Evolutionary conservation across 495 filamentous ascomycete genomes (phyloP).

Genomic region (Aspergillus saccharolyticus): DNA sequence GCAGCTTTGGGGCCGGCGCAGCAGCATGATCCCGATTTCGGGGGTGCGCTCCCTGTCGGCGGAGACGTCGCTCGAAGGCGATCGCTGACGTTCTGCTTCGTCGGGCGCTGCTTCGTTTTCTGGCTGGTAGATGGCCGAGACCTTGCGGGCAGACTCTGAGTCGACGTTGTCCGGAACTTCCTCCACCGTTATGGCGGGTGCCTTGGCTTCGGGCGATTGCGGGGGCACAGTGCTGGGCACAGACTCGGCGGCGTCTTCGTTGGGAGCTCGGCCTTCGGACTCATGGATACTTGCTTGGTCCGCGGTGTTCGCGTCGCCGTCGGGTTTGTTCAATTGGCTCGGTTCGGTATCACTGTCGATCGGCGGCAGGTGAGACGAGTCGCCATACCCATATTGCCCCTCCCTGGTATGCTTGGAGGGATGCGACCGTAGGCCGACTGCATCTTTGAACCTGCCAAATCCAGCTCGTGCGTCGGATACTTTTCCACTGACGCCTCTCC

Average conservation of each 20-base stretch:
- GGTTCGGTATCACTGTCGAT: slow-evolving; percentile 35
- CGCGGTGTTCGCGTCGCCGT: slow-evolving; percentile 12
- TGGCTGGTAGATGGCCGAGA: slow-evolving; percentile 5
- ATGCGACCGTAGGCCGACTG: slow-evolving; percentile 57
- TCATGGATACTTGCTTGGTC: slow-evolving; percentile 22
- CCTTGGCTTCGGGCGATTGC: slow-evolving; percentile 22
- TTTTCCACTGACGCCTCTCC: slow-evolving; percentile 73
- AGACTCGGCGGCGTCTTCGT: slow-evolving; percentile 16
- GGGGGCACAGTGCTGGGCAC: slow-evolving; percentile 10
- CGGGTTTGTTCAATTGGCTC: slow-evolving; percentile 11
- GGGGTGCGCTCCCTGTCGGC: slow-evolving; percentile 25
- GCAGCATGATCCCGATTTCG: slow-evolving; percentile 28
- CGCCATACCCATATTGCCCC: slow-evolving; percentile 25
- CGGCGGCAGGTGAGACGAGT: slow-evolving; percentile 25
- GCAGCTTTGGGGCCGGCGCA: slow-evolving; percentile 45
- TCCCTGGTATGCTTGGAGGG: slow-evolving; percentile 42
- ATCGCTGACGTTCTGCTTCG: slow-evolving; percentile 24
- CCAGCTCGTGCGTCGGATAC: slow-evolving; percentile 81
- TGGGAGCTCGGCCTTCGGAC: slow-evolving; percentile 13
- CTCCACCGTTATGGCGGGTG: slow-evolving; percentile 37
- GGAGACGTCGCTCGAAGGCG: slow-evolving; percentile 35
- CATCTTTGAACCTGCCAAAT: slow-evolving; percentile 78
- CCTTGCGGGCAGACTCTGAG: slow-evolving; percentile 16
- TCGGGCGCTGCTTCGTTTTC: slow-evolving; percentile 29
- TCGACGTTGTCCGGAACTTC: slow-evolving; percentile 20